A percentile compares a stretch with the other conserved stretches of the same genome.
Conservation (phyloP, 805 yeast genomes). For the Tetrapisispora fleetii region DNA sequence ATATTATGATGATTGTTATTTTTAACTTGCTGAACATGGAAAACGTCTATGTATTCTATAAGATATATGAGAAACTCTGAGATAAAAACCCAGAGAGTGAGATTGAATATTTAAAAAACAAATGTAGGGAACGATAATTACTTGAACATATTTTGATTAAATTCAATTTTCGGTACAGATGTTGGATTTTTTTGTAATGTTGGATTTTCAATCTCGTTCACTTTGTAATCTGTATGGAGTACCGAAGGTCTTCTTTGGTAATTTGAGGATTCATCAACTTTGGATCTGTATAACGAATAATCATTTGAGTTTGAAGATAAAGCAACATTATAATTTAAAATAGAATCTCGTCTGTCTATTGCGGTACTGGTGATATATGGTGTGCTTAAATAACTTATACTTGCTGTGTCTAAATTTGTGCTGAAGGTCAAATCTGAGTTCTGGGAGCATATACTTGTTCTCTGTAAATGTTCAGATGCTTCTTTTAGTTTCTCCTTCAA, state of each 20-base stretch:
- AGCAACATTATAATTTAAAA: not conserved
- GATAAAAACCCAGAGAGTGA: not conserved
- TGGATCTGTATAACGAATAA: constrained; percentile 1
- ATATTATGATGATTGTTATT: not conserved
- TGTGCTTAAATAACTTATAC: not conserved
- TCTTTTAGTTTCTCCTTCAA: constrained; percentile 22
- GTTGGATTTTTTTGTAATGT: not conserved
- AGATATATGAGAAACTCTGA: not conserved
- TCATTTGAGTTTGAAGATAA: not conserved
- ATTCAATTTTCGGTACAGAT: not conserved
- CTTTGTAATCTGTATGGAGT: not conserved
- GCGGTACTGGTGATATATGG: not conserved
- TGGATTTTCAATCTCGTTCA: no score
- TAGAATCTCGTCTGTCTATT: not conserved
- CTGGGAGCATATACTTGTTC: not conserved
- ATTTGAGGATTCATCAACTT: not conserved
- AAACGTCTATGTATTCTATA: no score
- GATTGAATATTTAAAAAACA: not conserved
- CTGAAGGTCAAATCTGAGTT: not conserved
- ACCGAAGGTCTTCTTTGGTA: constrained; percentile 3
- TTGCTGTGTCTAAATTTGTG: not conserved
- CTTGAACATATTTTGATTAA: not conserved
- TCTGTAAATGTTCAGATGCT: not conserved
- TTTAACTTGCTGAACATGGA: not conserved
- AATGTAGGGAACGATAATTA: not conserved